A percentile compares a stretch with the other conserved stretches of the same genome.
These are phyloP conservation scores for Arthrobotrys entomopaga DNA, from an alignment of 2,329 filamentous ascomycete genomes.

Conservation along the genomic window DNA sequence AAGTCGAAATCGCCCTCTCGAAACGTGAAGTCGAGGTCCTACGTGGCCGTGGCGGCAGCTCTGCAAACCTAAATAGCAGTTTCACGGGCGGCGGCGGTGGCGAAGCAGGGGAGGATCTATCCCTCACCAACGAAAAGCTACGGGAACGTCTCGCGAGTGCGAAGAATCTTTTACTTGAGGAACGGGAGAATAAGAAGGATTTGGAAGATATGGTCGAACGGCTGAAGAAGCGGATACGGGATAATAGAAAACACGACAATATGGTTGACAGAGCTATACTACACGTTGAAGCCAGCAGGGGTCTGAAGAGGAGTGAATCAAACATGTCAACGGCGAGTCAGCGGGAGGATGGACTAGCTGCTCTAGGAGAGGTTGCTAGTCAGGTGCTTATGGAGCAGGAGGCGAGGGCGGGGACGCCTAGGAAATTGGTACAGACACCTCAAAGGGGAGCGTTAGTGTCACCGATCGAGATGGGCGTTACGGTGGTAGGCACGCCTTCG, in stretches of 20 bases:
- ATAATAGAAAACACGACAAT: constrained; percentile 57
- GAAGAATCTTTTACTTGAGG: constrained; percentile 51
- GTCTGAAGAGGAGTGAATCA: constrained; percentile 46
- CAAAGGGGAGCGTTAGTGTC: constrained; percentile 49
- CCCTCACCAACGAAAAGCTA: constrained; percentile 34
- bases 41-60: constrained; percentile 12
- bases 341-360: constrained; percentile 57
- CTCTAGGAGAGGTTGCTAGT: constrained; percentile 57
- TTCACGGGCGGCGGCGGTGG: constrained; percentile 7
- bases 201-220: constrained; percentile 57
- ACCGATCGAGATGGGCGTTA: constrained; percentile 55
- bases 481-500: constrained; percentile 31
- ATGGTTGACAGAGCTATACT: constrained; percentile 45
- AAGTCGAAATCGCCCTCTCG: constrained; percentile 58
- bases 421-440: constrained; percentile 19
- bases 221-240: constrained; percentile 57
- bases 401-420: constrained; percentile 39
- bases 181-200: constrained; percentile 52
- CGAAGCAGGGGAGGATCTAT: constrained; percentile 31
- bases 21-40: constrained; percentile 57
- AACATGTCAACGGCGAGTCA: constrained; percentile 40
- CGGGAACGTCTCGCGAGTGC: constrained; percentile 43
- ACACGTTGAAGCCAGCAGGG: constrained; percentile 43
- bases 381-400: constrained; percentile 58
- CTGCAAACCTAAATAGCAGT: constrained; percentile 34